These are phyloP conservation scores for Metschnikowia reukaufii DNA, from an alignment of 805 yeast species.

Conservation along the genomic window DNA sequence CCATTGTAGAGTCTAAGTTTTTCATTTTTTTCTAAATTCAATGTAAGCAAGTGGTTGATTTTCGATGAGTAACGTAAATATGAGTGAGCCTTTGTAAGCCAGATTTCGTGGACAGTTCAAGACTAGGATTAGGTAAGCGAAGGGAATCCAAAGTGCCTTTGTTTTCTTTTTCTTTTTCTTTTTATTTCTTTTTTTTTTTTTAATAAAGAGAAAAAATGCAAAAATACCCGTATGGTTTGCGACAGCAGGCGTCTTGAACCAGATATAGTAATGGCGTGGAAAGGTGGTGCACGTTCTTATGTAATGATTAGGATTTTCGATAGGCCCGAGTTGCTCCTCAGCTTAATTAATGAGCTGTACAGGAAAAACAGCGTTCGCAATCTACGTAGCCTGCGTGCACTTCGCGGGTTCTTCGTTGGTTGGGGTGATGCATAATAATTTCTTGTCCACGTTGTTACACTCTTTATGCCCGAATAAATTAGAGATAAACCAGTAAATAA, in stretches of 20 bases:
- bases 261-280: neutral
- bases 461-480: too few relatives aligned
- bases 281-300: slow-evolving; percentile 5
- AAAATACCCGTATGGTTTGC: neutral
- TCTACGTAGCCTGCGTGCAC: slow-evolving; percentile 1
- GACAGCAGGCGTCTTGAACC: neutral
- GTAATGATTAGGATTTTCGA: slow-evolving; percentile 2
- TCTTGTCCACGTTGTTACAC: neutral
- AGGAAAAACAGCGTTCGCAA: slow-evolving; percentile 2
- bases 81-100: neutral
- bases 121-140: neutral
- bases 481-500: too few relatives aligned
- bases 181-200: neutral
- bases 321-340: slow-evolving; percentile 9
- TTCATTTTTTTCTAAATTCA: neutral
- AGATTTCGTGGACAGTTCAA: neutral
- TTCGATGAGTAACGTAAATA: too few relatives aligned
- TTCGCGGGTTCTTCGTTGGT: neutral
- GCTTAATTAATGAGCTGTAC: neutral
- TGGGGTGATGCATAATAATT: neutral
- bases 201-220: neutral
- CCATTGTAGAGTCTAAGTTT: neutral
- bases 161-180: neutral
- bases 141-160: neutral
- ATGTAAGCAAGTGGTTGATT: too few relatives aligned